Conservation (phyloP, 2,329 filamentous ascomycete genomes). For the Claviceps pazoutovae region DNA sequence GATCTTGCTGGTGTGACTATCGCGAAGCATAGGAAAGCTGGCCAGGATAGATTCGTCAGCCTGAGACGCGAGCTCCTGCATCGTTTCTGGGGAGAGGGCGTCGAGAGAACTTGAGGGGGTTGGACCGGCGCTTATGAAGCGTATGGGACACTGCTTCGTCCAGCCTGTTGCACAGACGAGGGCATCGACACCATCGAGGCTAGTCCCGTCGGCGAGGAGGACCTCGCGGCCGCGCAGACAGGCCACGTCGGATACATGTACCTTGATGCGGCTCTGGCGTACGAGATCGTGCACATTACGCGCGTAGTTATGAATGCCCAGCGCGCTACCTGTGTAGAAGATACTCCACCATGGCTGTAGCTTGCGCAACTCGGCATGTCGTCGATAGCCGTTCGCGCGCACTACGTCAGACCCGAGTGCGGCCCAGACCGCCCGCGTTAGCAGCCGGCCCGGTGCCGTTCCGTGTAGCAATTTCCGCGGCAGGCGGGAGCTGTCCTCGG, state of each 20-base stretch:
- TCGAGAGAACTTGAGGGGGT: background rate
- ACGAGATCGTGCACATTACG: slow-evolving; percentile 42
- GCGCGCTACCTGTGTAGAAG: background rate
- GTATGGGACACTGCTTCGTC: slow-evolving; percentile 29
- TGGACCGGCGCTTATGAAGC: slow-evolving; percentile 18
- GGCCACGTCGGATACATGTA: slow-evolving; percentile 34
- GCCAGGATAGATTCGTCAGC: slow-evolving; percentile 1
- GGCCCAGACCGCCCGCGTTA: slow-evolving; percentile 36
- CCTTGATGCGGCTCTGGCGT: slow-evolving; percentile 28
- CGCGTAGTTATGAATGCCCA: background rate
- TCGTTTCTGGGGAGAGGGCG: background rate
- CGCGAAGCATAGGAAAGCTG: background rate
- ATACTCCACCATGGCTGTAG: background rate
- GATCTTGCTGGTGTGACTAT: background rate
- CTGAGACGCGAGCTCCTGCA: background rate
- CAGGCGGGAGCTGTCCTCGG: slow-evolving; percentile 33
- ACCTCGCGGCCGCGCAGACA: slow-evolving; percentile 25
- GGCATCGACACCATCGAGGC: slow-evolving; percentile 26
- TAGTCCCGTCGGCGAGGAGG: slow-evolving; percentile 26
- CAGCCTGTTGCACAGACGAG: slow-evolving; percentile 40
- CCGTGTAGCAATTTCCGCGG: slow-evolving; percentile 34
- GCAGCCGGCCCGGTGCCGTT: slow-evolving; percentile 31
- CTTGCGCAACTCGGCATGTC: slow-evolving; percentile 20
- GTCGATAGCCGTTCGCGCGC: slow-evolving; percentile 30
- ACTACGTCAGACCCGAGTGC: slow-evolving; percentile 33